Percentiles rank a stretch among this genome's conserved stretches.
phyloP scores from a whole-genome alignment of 192 early-diverging fungal genomes.

The Helicostylum pulchrum region DNA sequence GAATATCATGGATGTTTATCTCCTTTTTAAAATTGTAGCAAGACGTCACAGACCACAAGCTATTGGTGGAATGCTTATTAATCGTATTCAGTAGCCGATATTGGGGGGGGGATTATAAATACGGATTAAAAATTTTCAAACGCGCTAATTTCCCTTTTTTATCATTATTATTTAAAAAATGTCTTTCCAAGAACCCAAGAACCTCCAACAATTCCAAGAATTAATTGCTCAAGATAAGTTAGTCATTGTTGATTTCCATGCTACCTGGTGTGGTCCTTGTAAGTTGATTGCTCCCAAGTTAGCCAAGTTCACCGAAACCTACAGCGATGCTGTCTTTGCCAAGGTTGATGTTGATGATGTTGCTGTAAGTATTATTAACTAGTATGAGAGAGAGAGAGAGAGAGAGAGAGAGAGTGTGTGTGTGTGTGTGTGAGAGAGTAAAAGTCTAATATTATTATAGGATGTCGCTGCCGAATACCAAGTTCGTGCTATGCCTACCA shows the following conservation, averaged over 20 bases:
- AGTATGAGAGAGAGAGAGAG: not conserved
- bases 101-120: not conserved
- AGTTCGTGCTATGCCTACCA: conserved; percentile 54
- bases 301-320: conserved; percentile 48
- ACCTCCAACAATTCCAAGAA: conserved; percentile 24
- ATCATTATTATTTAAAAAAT: conserved; percentile 11
- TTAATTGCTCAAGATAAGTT: conserved; percentile 23
- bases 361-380: conserved; percentile 32
- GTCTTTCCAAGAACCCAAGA: conserved; percentile 22
- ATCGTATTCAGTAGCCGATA: too few species aligned
- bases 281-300: conserved; percentile 69
- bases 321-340: conserved; percentile 60
- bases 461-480: conserved; percentile 41
- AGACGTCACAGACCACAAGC: too few species aligned
- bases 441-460: conserved; percentile 10
- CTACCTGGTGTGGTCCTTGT: conserved; percentile 88
- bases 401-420: too few species aligned
- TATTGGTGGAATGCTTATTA: too few species aligned
- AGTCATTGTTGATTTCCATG: conserved; percentile 74
- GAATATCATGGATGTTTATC: too few species aligned
- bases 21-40: too few species aligned
- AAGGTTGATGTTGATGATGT: conserved; percentile 85
- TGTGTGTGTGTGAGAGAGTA: too few species aligned
- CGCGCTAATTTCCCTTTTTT: not conserved
- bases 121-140: conserved; percentile 4